phyloP scores from a whole-genome alignment of 1,284 basidiomycete species.

The Meripilus lineatus region DNA sequence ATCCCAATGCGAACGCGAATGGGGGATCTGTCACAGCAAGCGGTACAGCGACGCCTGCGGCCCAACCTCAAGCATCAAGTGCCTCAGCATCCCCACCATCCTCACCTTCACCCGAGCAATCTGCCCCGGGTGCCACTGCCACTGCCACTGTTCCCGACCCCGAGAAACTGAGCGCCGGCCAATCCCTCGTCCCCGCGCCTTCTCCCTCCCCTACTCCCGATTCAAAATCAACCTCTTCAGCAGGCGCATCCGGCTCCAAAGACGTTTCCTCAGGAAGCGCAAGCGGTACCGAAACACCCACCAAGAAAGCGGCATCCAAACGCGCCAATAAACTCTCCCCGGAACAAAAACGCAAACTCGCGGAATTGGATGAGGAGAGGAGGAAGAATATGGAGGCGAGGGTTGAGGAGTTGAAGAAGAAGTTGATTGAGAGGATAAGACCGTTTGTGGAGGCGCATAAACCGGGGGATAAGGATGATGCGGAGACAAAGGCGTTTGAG shows the following conservation, averaged over 20 bases:
- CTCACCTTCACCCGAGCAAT: slow-evolving; percentile 9
- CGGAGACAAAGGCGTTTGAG: slow-evolving; percentile 79
- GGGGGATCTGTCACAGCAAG: slow-evolving; percentile 9
- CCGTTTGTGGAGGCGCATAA: slow-evolving; percentile 87
- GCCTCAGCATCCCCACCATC: slow-evolving; percentile 13
- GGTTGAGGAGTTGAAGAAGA: slow-evolving; percentile 66
- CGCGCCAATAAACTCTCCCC: slow-evolving; percentile 67
- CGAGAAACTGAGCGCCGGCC: slow-evolving; percentile 3
- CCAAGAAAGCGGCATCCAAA: slow-evolving; percentile 32
- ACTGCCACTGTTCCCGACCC: slow-evolving; percentile 8
- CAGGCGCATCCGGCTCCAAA: neutral
- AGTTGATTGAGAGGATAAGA: slow-evolving; percentile 79
- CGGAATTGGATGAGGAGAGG: slow-evolving; percentile 76
- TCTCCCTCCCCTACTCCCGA: slow-evolving; percentile 13
- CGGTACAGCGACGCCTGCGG: slow-evolving; percentile 1
- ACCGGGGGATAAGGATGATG: slow-evolving; percentile 83
- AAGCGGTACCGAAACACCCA: slow-evolving; percentile 16
- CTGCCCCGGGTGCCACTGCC: neutral
- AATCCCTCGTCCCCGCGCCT: slow-evolving; percentile 12
- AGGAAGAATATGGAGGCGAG: slow-evolving; percentile 77
- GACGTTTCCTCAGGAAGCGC: neutral
- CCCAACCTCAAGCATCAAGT: slow-evolving; percentile 16
- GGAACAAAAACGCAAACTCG: slow-evolving; percentile 82
- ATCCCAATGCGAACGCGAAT: slow-evolving; percentile 21
- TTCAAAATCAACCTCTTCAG: neutral